These are phyloP conservation scores for Yamadazyma sp. DNA, from an alignment of 805 yeast species.

Conservation along the genomic window DNA sequence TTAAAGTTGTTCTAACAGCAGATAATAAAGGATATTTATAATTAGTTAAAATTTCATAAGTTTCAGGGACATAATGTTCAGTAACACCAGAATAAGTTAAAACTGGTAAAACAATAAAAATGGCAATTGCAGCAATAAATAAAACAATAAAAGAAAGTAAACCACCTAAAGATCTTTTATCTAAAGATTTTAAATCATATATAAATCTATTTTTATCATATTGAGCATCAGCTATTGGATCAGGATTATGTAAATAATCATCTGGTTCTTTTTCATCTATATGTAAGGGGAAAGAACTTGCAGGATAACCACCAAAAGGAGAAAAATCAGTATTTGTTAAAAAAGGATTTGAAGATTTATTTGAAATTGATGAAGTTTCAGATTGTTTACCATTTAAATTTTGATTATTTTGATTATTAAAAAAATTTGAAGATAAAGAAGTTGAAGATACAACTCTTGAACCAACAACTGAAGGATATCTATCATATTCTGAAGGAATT, in stretches of 20 bases:
- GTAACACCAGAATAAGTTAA: constrained; percentile 76
- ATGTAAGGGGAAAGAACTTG: constrained; percentile 82
- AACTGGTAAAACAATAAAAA: constrained; percentile 80
- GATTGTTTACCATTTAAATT: too few species aligned
- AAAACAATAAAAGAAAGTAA: constrained; percentile 58
- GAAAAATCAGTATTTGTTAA: constrained; percentile 60
- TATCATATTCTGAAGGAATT: constrained; percentile 59
- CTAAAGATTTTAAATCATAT: constrained; percentile 65
- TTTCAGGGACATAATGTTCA: constrained; percentile 20
- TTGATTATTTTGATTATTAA: constrained; percentile 7
- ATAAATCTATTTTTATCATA: constrained; percentile 68
- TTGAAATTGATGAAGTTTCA: constrained; percentile 20
- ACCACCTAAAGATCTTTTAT: constrained; percentile 59
- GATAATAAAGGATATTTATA: constrained; percentile 35
- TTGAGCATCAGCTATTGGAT: constrained; percentile 87
- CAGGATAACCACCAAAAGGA: constrained; percentile 98
- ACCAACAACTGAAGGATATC: constrained; percentile 63
- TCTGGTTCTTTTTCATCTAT: constrained; percentile 94
- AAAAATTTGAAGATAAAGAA: constrained; percentile 24
- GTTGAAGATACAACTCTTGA: constrained; percentile 56
- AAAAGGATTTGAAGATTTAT: constrained; percentile 26
- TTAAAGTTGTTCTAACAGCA: constrained; percentile 32
- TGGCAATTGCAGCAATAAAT: constrained; percentile 56
- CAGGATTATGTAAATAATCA: constrained; percentile 94
- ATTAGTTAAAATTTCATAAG: constrained; percentile 47